Evolutionary conservation across 2,329 filamentous ascomycete species (phyloP).

Genomic region (Sclerotinia borealis): DNA sequence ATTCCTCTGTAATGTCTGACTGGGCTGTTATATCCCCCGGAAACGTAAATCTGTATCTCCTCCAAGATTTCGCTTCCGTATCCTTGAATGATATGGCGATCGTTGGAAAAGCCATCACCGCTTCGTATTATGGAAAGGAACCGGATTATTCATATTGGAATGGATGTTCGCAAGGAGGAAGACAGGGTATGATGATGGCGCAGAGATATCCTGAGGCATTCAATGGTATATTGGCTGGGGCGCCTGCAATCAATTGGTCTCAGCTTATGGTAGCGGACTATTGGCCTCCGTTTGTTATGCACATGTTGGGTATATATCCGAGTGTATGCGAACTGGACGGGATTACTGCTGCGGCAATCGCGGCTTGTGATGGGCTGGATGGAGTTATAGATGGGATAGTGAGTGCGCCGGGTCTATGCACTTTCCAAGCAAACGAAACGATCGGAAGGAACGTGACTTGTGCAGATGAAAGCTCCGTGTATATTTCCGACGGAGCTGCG

Average conservation of each 20-base stretch:
- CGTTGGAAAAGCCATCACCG: slow-evolving; percentile 31
- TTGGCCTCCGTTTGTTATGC: slow-evolving; percentile 13
- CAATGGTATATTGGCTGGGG: slow-evolving; percentile 37
- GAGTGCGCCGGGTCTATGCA: slow-evolving; percentile 34
- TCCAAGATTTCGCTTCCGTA: slow-evolving; percentile 36
- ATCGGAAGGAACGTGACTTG: not conserved
- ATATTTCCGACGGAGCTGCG: not conserved
- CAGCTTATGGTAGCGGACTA: not conserved
- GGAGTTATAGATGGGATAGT: slow-evolving; percentile 42
- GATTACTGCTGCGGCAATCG: slow-evolving; percentile 34
- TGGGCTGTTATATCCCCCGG: slow-evolving; percentile 15
- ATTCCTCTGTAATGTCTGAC: not conserved
- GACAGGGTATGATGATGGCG: slow-evolving; percentile 35
- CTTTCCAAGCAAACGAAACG: slow-evolving; percentile 16
- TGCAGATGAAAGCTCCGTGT: not conserved
- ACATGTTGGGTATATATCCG: not conserved
- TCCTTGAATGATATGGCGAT: slow-evolving; percentile 34
- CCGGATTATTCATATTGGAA: slow-evolving; percentile 35
- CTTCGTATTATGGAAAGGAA: slow-evolving; percentile 32
- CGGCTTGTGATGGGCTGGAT: slow-evolving; percentile 45
- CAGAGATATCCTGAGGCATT: slow-evolving; percentile 35
- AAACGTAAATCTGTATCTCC: slow-evolving; percentile 19
- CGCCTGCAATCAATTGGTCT: slow-evolving; percentile 34
- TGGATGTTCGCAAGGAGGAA: slow-evolving; percentile 36
- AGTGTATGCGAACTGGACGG: not conserved